Base-by-base conservation (phyloP, 768 basidiomycete genomes). In the Artomyces pyxidatus region DNA sequence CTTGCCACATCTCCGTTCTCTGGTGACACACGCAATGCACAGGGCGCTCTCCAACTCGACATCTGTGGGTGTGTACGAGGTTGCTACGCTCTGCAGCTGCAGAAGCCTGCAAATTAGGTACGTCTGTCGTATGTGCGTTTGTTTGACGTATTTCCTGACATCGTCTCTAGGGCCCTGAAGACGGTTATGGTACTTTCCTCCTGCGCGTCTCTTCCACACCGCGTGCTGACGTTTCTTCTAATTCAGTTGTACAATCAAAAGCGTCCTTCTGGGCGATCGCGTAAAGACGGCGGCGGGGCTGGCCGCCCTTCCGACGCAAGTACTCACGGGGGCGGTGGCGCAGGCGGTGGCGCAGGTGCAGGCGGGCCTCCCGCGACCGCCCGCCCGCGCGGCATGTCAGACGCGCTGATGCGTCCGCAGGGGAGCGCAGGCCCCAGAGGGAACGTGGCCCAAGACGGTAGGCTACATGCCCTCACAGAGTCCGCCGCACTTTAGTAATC, bases 21-120 rank as follows among this genome's bases (percentile, higher is more conserved):
- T 94, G 19, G 89, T 90, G n/a, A 87, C 87, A 57, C 94, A 98
- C 64, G 89, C 92, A 4, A 89, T 98, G 83, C 95, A 98, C 61
- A 81, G 84, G 19, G 78, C 85, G 14, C 66, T 97, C 26, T 86
- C 84, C 27, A 88, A 89, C 59, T 78, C 81, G 25, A 89, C 85
- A 11, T 89, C 88, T 23, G 88, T 94, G 17, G 88, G 87, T 23
- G 86, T 97, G 38, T 97, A 97, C 62, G 93, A 96, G 63, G 92
- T 96, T 9, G 90, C 94, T 8, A 95, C 94, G 3, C 69, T 97
- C 4, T 92, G 90, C 61, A 88, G 81, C 55, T 88, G 86, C 63
- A 79, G 89, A 54, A 86, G 88, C 61, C 69, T 97, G 49, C 93
- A 96, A 61, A 91, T 96, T 57, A 74, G 93, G 83, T 86, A 66